These are phyloP conservation scores for Buxus sempervirens DNA, from an alignment of 164 flowering plant genomes.

Conservation along the genomic window DNA sequence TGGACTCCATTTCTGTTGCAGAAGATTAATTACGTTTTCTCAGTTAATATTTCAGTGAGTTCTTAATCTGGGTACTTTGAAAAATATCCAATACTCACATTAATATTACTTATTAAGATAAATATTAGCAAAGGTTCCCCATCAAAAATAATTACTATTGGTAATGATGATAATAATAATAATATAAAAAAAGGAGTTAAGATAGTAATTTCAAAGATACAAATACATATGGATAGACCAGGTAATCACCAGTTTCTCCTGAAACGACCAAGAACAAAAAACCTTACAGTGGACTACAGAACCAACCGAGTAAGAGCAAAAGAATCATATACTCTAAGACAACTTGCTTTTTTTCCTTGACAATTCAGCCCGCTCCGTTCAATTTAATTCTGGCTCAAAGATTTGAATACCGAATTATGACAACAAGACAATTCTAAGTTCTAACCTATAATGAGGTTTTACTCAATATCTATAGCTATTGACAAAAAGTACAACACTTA, in stretches of 20 bases:
- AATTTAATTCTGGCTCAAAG: neutral
- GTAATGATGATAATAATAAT: neutral
- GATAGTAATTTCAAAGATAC: neutral
- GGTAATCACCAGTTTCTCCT: no score
- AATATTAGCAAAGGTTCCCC: neutral
- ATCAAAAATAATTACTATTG: neutral
- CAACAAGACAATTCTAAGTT: no score
- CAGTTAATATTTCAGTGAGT: constrained; percentile 23
- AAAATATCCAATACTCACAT: constrained; percentile 10
- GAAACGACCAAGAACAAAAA: no score
- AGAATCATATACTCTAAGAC: no score
- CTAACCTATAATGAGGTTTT: neutral
- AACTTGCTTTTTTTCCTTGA: neutral
- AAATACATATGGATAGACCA: no score
- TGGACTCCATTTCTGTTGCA: constrained; percentile 43
- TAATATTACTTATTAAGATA: constrained; percentile 5
- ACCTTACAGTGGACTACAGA: no score
- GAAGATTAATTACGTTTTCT: constrained; percentile 33
- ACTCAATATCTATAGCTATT: no score
- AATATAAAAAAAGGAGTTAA: neutral
- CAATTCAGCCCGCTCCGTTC: no score
- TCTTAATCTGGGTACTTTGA: constrained; percentile 11
- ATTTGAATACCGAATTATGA: neutral
- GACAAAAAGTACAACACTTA: no score
- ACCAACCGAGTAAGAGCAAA: no score